These are phyloP conservation scores for Acephala macrosclerotiorum DNA, from an alignment of 2,329 filamentous ascomycete genomes.

Conservation along the genomic window DNA sequence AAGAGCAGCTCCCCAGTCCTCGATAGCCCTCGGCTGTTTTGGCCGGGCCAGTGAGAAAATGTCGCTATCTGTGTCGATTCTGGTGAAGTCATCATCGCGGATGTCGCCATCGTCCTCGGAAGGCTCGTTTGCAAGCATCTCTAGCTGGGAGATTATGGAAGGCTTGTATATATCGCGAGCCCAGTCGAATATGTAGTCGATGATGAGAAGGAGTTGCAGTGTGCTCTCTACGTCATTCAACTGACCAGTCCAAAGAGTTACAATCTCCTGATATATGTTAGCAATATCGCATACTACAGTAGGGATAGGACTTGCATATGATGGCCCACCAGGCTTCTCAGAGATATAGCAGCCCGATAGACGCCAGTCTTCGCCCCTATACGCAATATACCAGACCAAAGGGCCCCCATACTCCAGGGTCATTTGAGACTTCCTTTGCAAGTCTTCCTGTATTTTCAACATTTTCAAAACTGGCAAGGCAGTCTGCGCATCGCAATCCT, in stretches of 20 bases:
- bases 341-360: constrained; percentile 19
- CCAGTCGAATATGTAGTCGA: background rate
- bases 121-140: background rate
- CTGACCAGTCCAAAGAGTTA: background rate
- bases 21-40: background rate
- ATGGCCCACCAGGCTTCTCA: background rate
- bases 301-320: background rate
- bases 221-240: background rate
- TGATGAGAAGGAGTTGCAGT: background rate
- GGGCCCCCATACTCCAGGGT: constrained; percentile 16
- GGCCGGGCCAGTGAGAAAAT: no score
- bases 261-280: background rate
- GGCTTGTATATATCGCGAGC: background rate
- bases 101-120: background rate
- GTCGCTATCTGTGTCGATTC: background rate
- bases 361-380: constrained; percentile 14
- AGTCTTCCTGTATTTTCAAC: constrained; percentile 19
- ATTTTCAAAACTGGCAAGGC: constrained; percentile 13
- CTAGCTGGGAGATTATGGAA: background rate
- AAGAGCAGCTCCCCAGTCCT: background rate
- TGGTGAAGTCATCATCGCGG: no score
- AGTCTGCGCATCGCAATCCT: constrained; percentile 14
- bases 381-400: constrained; percentile 20
- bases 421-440: constrained; percentile 6
- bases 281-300: background rate